Conservation (phyloP, 73 alveolate genomes). For the Uronychia setigera region DNA sequence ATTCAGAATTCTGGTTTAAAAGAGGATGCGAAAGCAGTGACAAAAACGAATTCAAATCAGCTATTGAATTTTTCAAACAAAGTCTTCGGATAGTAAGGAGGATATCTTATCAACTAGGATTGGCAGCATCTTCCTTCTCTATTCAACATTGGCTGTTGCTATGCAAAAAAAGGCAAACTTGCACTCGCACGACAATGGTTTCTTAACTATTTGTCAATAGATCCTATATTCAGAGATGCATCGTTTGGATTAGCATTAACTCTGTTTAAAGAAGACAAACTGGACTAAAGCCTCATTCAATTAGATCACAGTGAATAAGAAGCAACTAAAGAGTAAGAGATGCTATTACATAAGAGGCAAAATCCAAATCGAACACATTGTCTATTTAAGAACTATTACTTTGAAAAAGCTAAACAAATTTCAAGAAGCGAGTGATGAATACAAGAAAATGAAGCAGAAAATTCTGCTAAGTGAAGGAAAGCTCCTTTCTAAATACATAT, state of each 20-base stretch:
- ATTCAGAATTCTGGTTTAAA: conserved; percentile 61
- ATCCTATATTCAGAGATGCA: conserved; percentile 7
- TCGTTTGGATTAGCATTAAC: conserved; percentile 54
- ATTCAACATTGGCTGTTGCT: conserved; percentile 62
- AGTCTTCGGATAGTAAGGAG: conserved; percentile 28
- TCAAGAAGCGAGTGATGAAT: conserved; percentile 15
- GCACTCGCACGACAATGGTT: conserved; percentile 15
- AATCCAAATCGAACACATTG: conserved; percentile 10
- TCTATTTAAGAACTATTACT: conserved; percentile 33
- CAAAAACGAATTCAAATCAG: conserved; percentile 46
- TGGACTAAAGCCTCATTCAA: conserved; percentile 1
- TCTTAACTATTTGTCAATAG: background rate
- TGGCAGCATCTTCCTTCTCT: conserved; percentile 37
- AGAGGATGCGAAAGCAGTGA: conserved; percentile 48
- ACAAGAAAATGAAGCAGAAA: conserved; percentile 8
- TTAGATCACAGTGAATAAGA: conserved; percentile 1
- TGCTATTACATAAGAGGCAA: background rate
- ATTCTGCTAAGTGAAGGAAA: conserved; percentile 31
- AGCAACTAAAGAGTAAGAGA: background rate
- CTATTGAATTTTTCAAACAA: conserved; percentile 51
- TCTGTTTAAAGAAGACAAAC: conserved; percentile 23
- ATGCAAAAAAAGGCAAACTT: background rate
- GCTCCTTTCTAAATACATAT: conserved; percentile 17
- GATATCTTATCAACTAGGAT: background rate
- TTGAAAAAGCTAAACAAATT: conserved; percentile 20